These are phyloP conservation scores for Podaxis sp. DNA, from an alignment of 768 basidiomycete genomes.

Conservation along the genomic window DNA sequence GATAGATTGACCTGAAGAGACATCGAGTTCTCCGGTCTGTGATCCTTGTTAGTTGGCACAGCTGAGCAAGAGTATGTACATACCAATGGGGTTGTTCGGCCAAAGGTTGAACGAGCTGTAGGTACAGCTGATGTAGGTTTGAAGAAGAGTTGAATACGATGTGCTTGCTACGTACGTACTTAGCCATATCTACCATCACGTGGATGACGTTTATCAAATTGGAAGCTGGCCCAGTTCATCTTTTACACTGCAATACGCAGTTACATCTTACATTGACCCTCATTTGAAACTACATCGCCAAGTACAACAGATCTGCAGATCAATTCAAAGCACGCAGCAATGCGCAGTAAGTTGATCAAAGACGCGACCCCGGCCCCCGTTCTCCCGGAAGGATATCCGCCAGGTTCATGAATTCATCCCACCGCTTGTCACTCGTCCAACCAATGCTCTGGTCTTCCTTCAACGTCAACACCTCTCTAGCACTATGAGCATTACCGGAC, in stretches of 20 bases:
- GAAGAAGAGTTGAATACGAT: not conserved
- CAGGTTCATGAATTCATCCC: conserved; percentile 48
- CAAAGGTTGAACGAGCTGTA: not conserved
- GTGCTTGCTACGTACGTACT: not conserved
- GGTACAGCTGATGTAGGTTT: not conserved
- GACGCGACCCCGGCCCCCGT: not conserved
- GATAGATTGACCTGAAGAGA: conserved; percentile 81
- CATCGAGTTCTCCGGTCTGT: conserved; percentile 41
- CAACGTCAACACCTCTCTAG: conserved; percentile 48
- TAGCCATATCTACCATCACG: conserved; percentile 11
- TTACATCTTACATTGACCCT: not conserved
- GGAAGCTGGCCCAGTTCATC: not conserved
- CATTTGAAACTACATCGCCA: not conserved
- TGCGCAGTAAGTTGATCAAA: not conserved
- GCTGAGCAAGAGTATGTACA: not conserved
- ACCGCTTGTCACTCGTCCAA: conserved; percentile 56
- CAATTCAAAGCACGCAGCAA: not conserved
- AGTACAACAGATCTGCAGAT: not conserved
- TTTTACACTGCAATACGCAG: not conserved
- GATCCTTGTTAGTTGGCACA: not conserved
- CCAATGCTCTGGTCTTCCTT: conserved; percentile 47
- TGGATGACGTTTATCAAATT: conserved; percentile 1
- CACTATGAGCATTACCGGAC: conserved; percentile 23
- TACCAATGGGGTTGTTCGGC: conserved; percentile 1
- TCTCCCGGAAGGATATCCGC: conserved; percentile 20